Percentiles rank a stretch among this genome's conserved stretches.
phyloP scores from a whole-genome alignment of 2,329 filamentous ascomycete species.

The Trichoderma guizhouense region DNA sequence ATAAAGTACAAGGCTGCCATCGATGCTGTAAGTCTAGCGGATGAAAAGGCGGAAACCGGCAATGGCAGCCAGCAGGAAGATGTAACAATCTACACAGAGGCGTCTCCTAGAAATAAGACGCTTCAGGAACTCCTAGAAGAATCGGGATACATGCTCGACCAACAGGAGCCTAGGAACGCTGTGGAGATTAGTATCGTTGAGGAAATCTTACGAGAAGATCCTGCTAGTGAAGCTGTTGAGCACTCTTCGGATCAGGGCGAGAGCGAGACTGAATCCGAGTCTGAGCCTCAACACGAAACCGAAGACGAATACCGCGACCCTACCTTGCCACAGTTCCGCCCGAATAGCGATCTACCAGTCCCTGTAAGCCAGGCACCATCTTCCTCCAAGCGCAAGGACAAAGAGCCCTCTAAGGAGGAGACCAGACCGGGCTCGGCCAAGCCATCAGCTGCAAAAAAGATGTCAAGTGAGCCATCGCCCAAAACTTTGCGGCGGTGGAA shows the following conservation, averaged over 20 bases:
- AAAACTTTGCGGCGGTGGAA: conserved; percentile 48
- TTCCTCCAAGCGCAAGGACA: background rate
- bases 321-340: conserved; percentile 66
- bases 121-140: conserved; percentile 39
- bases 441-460: background rate
- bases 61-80: background rate
- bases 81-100: conserved; percentile 18
- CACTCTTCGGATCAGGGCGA: background rate
- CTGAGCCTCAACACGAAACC: conserved; percentile 21
- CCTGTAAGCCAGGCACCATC: conserved; percentile 18
- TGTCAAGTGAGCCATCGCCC: conserved; percentile 24
- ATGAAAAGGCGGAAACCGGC: conserved; percentile 27
- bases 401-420: background rate
- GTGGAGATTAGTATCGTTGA: conserved; percentile 32
- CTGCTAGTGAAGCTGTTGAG: background rate
- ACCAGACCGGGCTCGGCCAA: background rate
- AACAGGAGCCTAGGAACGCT: conserved; percentile 30
- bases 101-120: conserved; percentile 25
- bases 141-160: conserved; percentile 45
- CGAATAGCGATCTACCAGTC: conserved; percentile 41
- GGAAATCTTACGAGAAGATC: conserved; percentile 26
- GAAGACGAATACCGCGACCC: conserved; percentile 47
- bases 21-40: conserved; percentile 36
- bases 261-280: conserved; percentile 21
- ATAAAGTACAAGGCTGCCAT: conserved; percentile 52